These are phyloP conservation scores for Cryphonectria naterciae DNA, from an alignment of 2,329 filamentous ascomycete genomes.

Conservation along the genomic window DNA sequence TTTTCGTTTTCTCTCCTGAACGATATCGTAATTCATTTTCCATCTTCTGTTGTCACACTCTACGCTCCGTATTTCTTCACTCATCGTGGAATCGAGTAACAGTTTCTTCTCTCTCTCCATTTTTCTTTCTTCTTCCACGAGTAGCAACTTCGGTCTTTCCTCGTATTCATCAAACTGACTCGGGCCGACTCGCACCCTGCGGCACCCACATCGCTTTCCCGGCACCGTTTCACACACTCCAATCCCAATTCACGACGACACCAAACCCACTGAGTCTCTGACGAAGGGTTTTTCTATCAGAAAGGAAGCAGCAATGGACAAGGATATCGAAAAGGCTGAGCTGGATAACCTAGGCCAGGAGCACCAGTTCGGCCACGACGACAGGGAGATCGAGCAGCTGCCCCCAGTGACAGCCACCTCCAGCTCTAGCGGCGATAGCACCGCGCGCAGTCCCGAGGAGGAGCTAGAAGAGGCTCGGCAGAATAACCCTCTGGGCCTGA, in stretches of 20 bases:
- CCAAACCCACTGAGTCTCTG: not conserved
- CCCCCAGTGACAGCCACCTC: constrained; percentile 30
- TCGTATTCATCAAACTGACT: not conserved
- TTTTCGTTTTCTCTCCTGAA: not conserved
- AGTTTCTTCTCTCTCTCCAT: too few species aligned
- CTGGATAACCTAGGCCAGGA: constrained; percentile 17
- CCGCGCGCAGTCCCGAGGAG: constrained; percentile 41
- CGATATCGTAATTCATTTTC: not conserved
- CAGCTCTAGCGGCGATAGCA: constrained; percentile 21
- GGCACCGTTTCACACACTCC: not conserved
- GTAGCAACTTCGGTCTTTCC: not conserved
- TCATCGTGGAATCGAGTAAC: not conserved
- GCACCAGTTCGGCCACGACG: constrained; percentile 16
- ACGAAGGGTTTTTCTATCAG: not conserved
- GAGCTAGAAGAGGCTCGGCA: constrained; percentile 46
- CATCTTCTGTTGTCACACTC: not conserved
- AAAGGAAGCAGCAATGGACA: constrained; percentile 25
- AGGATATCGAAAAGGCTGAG: constrained; percentile 32
- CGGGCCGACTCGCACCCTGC: not conserved
- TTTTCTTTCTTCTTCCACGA: not conserved
- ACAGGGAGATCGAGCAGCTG: constrained; percentile 30
- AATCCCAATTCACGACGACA: constrained; percentile 13
- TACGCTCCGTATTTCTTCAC: not conserved
- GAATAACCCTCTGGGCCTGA: constrained; percentile 54
- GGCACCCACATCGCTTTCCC: not conserved